A percentile compares a stretch with the other conserved stretches of the same genome.
These are phyloP conservation scores for Mucor racemosus DNA, from an alignment of 371 early-diverging fungal genomes.

Conservation along the genomic window DNA sequence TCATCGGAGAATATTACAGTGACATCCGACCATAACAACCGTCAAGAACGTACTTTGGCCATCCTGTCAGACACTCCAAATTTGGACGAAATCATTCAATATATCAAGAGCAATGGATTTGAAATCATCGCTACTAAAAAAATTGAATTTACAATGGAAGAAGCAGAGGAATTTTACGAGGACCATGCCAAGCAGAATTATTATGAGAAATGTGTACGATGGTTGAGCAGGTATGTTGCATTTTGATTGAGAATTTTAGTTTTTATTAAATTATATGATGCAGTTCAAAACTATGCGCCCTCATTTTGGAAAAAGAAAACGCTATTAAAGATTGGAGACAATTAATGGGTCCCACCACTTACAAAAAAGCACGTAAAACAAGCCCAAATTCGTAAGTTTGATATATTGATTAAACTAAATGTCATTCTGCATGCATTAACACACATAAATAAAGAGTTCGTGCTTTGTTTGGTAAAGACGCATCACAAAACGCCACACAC, in stretches of 20 bases:
- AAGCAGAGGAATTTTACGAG: conserved; percentile 13
- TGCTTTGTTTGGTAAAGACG: conserved; percentile 67
- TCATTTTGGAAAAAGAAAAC: conserved; percentile 69
- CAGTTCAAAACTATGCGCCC: conserved; percentile 20
- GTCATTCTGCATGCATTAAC: conserved; percentile 1
- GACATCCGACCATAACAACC: neutral
- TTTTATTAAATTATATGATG: neutral
- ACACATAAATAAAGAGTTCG: conserved; percentile 36
- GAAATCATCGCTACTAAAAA: neutral
- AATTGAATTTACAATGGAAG: conserved; percentile 5
- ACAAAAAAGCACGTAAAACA: conserved; percentile 63
- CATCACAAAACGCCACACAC: conserved; percentile 72
- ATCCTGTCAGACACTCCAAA: neutral
- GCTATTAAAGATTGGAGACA: conserved; percentile 72
- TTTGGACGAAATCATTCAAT: conserved; percentile 1
- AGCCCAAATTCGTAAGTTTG: conserved; percentile 51
- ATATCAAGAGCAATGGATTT: conserved; percentile 10
- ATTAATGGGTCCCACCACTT: conserved; percentile 79
- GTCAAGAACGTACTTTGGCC: conserved; percentile 16
- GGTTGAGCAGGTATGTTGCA: conserved; percentile 16
- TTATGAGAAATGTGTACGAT: conserved; percentile 4
- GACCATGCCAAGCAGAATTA: conserved; percentile 8
- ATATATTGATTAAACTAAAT: conserved; percentile 1
- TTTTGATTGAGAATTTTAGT: neutral
- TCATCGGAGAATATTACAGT: neutral